These are phyloP conservation scores for Quercus aquifolioides DNA, from an alignment of 306 rosid species.

Conservation along the genomic window DNA sequence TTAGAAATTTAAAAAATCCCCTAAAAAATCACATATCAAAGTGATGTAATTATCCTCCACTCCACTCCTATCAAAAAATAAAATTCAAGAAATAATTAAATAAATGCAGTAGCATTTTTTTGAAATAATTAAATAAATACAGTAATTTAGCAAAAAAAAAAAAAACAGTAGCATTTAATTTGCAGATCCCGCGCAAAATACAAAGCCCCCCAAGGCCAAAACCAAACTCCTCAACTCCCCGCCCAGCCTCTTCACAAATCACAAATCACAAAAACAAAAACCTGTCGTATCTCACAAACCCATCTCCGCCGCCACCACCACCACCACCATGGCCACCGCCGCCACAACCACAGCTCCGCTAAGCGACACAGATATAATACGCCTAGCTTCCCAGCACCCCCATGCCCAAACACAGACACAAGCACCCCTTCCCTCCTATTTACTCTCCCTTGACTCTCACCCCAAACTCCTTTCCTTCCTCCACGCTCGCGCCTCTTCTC, in stretches of 20 bases:
- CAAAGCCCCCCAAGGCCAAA: background rate
- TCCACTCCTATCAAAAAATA: too few species aligned
- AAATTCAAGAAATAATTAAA: too few species aligned
- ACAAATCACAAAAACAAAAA: too few species aligned
- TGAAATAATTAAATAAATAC: background rate
- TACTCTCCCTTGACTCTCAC: conserved; percentile 29
- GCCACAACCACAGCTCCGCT: background rate
- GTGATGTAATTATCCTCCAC: too few species aligned
- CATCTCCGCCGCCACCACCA: background rate
- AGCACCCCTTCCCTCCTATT: conserved; percentile 23
- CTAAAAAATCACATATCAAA: too few species aligned
- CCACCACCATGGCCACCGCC: background rate
- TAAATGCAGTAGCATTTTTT: too few species aligned
- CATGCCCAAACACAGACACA: background rate
- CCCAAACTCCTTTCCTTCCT: conserved; percentile 30
- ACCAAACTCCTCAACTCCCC: background rate
- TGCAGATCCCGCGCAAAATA: background rate
- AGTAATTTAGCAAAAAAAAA: too few species aligned
- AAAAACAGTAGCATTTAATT: too few species aligned
- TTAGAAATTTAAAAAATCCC: too few species aligned
- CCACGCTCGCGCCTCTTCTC: conserved; percentile 24
- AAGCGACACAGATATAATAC: conserved; percentile 27
- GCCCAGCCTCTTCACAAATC: background rate
- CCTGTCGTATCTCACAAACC: background rate
- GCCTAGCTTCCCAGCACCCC: conserved; percentile 17